Conservation (phyloP, 2,329 filamentous ascomycete genomes). For the Ceratocystis eucalypticola region DNA sequence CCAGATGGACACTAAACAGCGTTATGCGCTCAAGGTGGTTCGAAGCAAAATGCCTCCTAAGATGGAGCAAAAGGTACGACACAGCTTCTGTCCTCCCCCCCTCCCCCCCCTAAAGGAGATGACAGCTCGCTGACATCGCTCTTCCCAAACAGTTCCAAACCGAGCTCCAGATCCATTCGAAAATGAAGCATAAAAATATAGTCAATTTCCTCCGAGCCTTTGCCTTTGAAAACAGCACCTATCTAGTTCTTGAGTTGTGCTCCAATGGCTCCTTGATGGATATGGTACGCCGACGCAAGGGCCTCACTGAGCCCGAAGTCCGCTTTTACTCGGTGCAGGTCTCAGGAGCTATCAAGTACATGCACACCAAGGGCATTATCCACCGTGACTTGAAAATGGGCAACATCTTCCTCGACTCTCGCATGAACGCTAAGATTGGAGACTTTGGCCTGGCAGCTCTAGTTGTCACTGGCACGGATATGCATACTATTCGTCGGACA, state of each 20-base stretch:
- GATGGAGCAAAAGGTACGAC: conserved; percentile 65
- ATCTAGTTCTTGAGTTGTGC: conserved; percentile 86
- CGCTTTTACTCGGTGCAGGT: conserved; percentile 90
- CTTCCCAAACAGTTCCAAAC: conserved; percentile 46
- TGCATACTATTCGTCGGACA: conserved; percentile 68
- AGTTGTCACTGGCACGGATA: conserved; percentile 80
- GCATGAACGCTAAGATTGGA: conserved; percentile 97
- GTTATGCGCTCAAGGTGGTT: conserved; percentile 69
- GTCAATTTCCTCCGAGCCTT: conserved; percentile 93
- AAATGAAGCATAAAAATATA: conserved; percentile 90
- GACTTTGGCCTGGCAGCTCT: conserved; percentile 93
- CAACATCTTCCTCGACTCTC: conserved; percentile 84
- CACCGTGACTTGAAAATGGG: conserved; percentile 96
- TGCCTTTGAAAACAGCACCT: conserved; percentile 76
- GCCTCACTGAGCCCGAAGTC: conserved; percentile 84
- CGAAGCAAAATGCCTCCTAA: conserved; percentile 70
- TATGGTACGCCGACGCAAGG: conserved; percentile 86
- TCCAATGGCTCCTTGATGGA: conserved; percentile 95
- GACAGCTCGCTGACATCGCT: conserved; percentile 16
- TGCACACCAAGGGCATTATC: conserved; percentile 90
- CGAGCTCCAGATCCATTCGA: conserved; percentile 95
- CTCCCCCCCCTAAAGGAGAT: background rate
- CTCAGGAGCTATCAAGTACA: conserved; percentile 92
- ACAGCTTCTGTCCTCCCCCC: background rate
- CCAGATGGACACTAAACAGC: conserved; percentile 50